Evolutionary conservation across 345 rosid species (phyloP).

Genomic region (Brassica carinata): DNA sequence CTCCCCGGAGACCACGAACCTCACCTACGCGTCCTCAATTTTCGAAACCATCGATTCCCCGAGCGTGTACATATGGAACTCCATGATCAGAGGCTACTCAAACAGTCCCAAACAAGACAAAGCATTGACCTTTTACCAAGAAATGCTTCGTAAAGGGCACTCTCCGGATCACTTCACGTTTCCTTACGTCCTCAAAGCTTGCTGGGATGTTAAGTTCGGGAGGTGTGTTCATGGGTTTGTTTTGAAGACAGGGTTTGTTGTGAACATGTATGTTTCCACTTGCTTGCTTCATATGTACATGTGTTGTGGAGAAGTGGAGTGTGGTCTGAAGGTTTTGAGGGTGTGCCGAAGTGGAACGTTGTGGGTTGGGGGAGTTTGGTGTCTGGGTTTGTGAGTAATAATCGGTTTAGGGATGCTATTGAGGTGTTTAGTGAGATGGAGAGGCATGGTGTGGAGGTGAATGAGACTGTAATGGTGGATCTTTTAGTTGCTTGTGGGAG

Average conservation of each 20-base stretch:
- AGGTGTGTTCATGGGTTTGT: slow-evolving; percentile 39
- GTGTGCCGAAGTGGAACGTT: slow-evolving; percentile 42
- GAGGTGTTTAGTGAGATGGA: slow-evolving; percentile 36
- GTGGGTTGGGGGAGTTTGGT: slow-evolving; percentile 46
- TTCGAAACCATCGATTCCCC: slow-evolving; percentile 34
- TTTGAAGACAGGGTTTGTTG: slow-evolving; percentile 40
- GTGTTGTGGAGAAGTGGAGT: slow-evolving; percentile 35
- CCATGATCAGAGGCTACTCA: slow-evolving; percentile 48
- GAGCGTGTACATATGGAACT: slow-evolving; percentile 46
- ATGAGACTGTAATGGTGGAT: slow-evolving; percentile 42
- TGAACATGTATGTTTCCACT: slow-evolving; percentile 45
- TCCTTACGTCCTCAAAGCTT: slow-evolving; percentile 43
- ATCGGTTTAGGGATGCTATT: slow-evolving; percentile 29
- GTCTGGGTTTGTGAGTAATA: slow-evolving; percentile 42
- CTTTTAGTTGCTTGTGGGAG: slow-evolving; percentile 41
- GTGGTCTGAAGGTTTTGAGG: slow-evolving; percentile 38
- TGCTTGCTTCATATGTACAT: slow-evolving; percentile 45
- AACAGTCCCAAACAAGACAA: slow-evolving; percentile 22
- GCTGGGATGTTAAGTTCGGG: slow-evolving; percentile 31
- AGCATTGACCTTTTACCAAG: slow-evolving; percentile 30
- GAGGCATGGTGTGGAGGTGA: slow-evolving; percentile 34
- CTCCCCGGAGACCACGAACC: slow-evolving; percentile 14
- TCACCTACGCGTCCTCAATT: slow-evolving; percentile 37
- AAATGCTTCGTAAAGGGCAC: slow-evolving; percentile 41
- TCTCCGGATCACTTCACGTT: slow-evolving; percentile 40